Percentiles rank a stretch among this genome's conserved stretches.
These are phyloP conservation scores for Neurospora hispaniola DNA, from an alignment of 495 filamentous ascomycete genomes.

Conservation along the genomic window DNA sequence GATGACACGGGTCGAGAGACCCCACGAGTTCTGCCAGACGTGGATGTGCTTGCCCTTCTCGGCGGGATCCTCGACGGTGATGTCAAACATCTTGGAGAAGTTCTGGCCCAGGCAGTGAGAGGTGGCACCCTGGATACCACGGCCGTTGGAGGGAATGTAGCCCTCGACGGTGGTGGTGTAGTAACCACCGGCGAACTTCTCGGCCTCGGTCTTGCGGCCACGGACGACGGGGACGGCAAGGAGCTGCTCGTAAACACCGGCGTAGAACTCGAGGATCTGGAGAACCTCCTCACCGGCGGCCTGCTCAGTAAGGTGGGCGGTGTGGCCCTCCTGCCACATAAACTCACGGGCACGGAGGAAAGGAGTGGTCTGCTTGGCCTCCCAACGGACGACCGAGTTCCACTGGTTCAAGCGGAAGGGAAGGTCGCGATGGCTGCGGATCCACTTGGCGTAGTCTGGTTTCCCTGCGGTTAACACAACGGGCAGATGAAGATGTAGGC, in stretches of 20 bases:
- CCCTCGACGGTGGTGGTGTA: slow-evolving; percentile 93
- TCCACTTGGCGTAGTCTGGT: slow-evolving; percentile 93
- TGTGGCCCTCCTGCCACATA: slow-evolving; percentile 97
- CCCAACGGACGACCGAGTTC: slow-evolving; percentile 97
- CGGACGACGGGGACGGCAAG: slow-evolving; percentile 90
- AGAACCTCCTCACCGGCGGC: slow-evolving; percentile 73
- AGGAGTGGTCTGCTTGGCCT: slow-evolving; percentile 94
- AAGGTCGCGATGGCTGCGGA: slow-evolving; percentile 85
- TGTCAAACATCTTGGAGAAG: slow-evolving; percentile 97
- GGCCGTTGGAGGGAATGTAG: slow-evolving; percentile 88
- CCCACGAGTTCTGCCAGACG: slow-evolving; percentile 99
- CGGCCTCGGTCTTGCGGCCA: slow-evolving; percentile 81
- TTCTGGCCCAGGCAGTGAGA: slow-evolving; percentile 93
- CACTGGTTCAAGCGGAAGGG: slow-evolving; percentile 92
- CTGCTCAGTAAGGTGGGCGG: slow-evolving; percentile 75
- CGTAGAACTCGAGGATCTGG: slow-evolving; percentile 88
- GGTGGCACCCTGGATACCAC: slow-evolving; percentile 93
- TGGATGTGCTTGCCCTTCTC: slow-evolving; percentile 48
- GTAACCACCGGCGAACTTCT: slow-evolving; percentile 92
- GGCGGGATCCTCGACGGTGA: slow-evolving; percentile 84
- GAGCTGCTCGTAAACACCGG: slow-evolving; percentile 80
- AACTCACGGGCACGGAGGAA: slow-evolving; percentile 92
- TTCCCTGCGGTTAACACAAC: slow-evolving; percentile 19
- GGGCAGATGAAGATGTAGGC: not conserved
- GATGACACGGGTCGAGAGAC: slow-evolving; percentile 87